Percentiles rank a stretch among this genome's conserved stretches.
Evolutionary conservation across 1,284 basidiomycete genomes (phyloP).

Genomic region (Pascua guehoae): DNA sequence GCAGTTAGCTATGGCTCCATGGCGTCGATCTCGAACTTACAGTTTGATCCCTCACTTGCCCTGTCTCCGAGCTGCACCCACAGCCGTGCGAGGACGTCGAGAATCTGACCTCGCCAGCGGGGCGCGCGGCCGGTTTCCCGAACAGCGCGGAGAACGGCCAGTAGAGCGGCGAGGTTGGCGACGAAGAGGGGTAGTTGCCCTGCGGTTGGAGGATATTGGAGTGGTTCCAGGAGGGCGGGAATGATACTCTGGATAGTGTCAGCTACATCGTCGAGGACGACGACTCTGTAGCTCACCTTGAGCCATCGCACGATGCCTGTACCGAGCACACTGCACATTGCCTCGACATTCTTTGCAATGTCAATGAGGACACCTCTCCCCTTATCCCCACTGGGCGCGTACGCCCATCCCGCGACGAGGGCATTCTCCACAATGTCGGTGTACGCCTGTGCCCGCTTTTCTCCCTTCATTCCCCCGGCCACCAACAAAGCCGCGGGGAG

Average conservation of each 20-base stretch:
- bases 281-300: constrained; percentile 29
- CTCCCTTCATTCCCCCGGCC: constrained; percentile 1
- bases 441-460: constrained; percentile 28
- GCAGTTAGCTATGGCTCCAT: background rate
- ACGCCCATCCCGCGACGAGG: constrained; percentile 37
- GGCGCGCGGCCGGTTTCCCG: constrained; percentile 27
- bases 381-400: constrained; percentile 37
- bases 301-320: constrained; percentile 43
- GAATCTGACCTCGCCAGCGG: constrained; percentile 46
- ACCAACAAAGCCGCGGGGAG: constrained; percentile 18
- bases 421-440: constrained; percentile 40
- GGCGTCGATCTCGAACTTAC: background rate
- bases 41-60: background rate
- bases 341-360: constrained; percentile 34
- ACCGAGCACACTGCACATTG: constrained; percentile 31
- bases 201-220: constrained; percentile 38
- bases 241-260: constrained; percentile 32
- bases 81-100: constrained; percentile 35
- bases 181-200: constrained; percentile 28
- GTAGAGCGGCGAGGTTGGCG: constrained; percentile 40
- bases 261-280: background rate
- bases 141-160: constrained; percentile 23
- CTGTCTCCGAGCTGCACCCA: constrained; percentile 35
- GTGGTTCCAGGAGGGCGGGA: constrained; percentile 40
- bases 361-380: constrained; percentile 30